Percentiles rank a stretch among this genome's conserved stretches.
These are phyloP conservation scores for Podospora australis DNA, from an alignment of 495 filamentous ascomycete genomes.

Conservation along the genomic window DNA sequence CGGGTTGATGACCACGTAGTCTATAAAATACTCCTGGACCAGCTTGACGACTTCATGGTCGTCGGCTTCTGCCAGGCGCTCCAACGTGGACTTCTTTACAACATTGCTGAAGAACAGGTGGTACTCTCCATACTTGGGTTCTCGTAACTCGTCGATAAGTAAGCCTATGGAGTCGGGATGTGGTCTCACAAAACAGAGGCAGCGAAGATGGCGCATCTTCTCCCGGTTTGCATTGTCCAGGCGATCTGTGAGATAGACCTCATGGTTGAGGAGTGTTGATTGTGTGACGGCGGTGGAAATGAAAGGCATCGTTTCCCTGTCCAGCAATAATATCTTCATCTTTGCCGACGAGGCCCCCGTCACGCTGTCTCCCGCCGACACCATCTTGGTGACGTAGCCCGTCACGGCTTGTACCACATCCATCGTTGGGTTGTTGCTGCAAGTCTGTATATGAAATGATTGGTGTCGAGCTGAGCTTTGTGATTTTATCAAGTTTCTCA, in stretches of 20 bases:
- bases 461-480: no score
- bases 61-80: slow-evolving; percentile 93
- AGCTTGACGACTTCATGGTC: slow-evolving; percentile 91
- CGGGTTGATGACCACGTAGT: slow-evolving; percentile 91
- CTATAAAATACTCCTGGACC: slow-evolving; percentile 92
- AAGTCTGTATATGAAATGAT: no score
- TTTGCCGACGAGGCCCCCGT: slow-evolving; percentile 66
- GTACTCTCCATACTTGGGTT: slow-evolving; percentile 97
- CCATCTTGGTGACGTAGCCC: slow-evolving; percentile 96
- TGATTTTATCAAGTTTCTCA: no score
- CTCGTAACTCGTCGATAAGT: slow-evolving; percentile 90
- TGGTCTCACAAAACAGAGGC: slow-evolving; percentile 86
- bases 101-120: slow-evolving; percentile 96
- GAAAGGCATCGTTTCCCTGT: slow-evolving; percentile 90
- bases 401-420: slow-evolving; percentile 88
- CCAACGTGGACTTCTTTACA: slow-evolving; percentile 90
- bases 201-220: slow-evolving; percentile 96
- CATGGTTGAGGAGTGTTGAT: slow-evolving; percentile 90
- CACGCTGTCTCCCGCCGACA: slow-evolving; percentile 73
- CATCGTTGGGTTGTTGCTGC: slow-evolving; percentile 49
- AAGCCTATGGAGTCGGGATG: slow-evolving; percentile 86
- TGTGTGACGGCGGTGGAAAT: slow-evolving; percentile 93
- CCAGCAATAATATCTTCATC: slow-evolving; percentile 97
- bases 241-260: slow-evolving; percentile 95
- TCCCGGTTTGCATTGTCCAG: slow-evolving; percentile 85